These are phyloP conservation scores for Gigaspora rosea DNA, from an alignment of 192 early-diverging fungal species.

Conservation along the genomic window DNA sequence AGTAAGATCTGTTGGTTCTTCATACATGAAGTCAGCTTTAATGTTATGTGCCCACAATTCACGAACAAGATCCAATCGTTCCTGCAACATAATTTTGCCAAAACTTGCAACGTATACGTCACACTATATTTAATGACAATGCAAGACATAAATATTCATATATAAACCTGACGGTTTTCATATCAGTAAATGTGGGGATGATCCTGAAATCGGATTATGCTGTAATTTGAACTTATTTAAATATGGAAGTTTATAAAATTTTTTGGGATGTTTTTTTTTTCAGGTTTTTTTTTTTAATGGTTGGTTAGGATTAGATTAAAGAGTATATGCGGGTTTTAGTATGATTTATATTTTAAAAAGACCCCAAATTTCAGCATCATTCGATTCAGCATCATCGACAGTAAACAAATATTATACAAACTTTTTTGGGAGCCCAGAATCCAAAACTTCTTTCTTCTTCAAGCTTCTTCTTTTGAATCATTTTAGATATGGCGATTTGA, in stretches of 20 bases:
- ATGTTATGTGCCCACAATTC: slow-evolving; percentile 81
- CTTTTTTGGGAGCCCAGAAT: slow-evolving; percentile 52
- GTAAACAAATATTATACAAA: slow-evolving; percentile 4
- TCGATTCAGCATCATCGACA: background rate
- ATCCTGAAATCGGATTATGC: too few species aligned
- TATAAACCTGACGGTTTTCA: too few species aligned
- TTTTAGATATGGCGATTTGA: slow-evolving; percentile 49
- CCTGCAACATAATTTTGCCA: slow-evolving; percentile 68
- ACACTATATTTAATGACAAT: slow-evolving; percentile 64
- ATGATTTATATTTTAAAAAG: background rate
- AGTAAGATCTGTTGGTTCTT: slow-evolving; percentile 69
- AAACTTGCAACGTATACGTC: slow-evolving; percentile 83
- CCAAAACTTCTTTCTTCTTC: slow-evolving; percentile 48
- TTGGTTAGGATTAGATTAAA: too few species aligned
- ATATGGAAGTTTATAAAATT: too few species aligned
- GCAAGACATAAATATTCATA: slow-evolving; percentile 33
- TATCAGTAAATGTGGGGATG: too few species aligned
- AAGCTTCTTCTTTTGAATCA: slow-evolving; percentile 39
- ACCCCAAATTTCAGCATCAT: too few species aligned
- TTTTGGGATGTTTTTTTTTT: too few species aligned
- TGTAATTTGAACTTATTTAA: too few species aligned
- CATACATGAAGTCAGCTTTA: slow-evolving; percentile 78
- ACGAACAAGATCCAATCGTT: slow-evolving; percentile 73
- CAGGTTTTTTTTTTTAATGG: too few species aligned
- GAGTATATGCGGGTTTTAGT: background rate